Percentiles rank a stretch among this genome's conserved stretches.
phyloP scores from a whole-genome alignment of 768 basidiomycete genomes.

The Boletus sp. region DNA sequence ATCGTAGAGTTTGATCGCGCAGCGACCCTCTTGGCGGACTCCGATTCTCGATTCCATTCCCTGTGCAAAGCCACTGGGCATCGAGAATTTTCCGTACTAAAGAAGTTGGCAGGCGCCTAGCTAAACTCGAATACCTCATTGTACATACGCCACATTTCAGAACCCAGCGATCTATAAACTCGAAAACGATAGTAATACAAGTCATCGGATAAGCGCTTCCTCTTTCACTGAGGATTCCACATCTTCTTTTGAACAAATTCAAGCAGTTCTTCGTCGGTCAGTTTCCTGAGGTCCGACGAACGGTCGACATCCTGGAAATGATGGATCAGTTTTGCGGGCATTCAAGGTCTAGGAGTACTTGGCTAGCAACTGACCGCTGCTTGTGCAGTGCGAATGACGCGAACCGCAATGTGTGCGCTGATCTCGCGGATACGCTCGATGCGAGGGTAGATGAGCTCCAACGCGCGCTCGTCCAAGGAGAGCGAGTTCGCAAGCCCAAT shows the following conservation, averaged over 20 bases:
- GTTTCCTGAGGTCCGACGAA: conserved; percentile 47
- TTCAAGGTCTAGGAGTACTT: conserved; percentile 14
- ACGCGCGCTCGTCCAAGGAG: conserved; percentile 60
- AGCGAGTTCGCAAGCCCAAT: conserved; percentile 75
- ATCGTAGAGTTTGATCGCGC: conserved; percentile 79
- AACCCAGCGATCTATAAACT: neutral
- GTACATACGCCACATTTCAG: conserved; percentile 8
- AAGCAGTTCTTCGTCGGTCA: conserved; percentile 55
- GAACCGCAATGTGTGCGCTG: conserved; percentile 65
- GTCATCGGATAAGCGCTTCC: neutral
- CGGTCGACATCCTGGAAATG: conserved; percentile 50
- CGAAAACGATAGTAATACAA: neutral
- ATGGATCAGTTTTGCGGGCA: conserved; percentile 4
- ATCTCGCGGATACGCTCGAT: conserved; percentile 86
- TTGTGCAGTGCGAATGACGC: conserved; percentile 80
- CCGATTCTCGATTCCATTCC: conserved; percentile 58
- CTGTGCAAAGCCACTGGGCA: conserved; percentile 74
- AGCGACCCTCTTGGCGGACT: conserved; percentile 49
- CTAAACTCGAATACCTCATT: neutral
- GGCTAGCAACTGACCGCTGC: conserved; percentile 49
- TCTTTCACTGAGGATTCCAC: conserved; percentile 56
- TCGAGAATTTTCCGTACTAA: conserved; percentile 65
- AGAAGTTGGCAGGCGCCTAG: conserved; percentile 53
- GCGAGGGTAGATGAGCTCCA: conserved; percentile 77
- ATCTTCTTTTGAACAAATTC: conserved; percentile 59